Percentiles rank a stretch among this genome's conserved stretches.
These are phyloP conservation scores for Rubia occidens DNA, from an alignment of 305 asterid species.

Conservation along the genomic window DNA sequence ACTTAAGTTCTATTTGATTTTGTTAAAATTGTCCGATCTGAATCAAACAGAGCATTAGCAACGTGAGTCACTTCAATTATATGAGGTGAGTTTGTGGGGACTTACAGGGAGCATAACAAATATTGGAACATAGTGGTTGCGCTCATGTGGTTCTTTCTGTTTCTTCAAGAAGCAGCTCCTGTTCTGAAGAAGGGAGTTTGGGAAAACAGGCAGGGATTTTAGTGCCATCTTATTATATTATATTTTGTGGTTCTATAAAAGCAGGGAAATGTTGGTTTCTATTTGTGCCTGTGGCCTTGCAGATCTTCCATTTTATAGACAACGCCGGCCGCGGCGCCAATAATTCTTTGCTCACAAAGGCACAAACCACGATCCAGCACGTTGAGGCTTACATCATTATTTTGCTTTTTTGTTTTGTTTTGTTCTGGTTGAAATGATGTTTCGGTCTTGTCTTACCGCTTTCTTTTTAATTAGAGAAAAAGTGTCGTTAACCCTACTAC, in stretches of 20 bases:
- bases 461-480: no score
- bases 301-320: neutral
- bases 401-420: no score
- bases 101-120: constrained; percentile 21
- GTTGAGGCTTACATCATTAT: neutral
- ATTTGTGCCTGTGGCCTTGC: neutral
- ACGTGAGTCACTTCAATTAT: no score
- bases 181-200: neutral
- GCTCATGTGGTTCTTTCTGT: neutral
- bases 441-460: no score
- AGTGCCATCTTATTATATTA: neutral
- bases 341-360: neutral
- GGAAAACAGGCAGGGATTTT: neutral
- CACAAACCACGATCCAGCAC: neutral
- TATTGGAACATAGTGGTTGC: constrained; percentile 15
- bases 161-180: neutral
- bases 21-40: constrained; percentile 1
- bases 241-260: no score
- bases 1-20: constrained; percentile 6
- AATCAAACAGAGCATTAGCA: constrained; percentile 1
- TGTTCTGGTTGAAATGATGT: no score
- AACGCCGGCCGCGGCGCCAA: neutral
- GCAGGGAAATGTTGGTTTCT: no score
- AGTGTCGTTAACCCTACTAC: no score
- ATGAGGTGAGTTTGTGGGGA: neutral